Evolutionary conservation across 331 rosid species (phyloP), one percentile per base, ranked within the genome.

Genomic region (Erythrophleum ivorense): DNA sequence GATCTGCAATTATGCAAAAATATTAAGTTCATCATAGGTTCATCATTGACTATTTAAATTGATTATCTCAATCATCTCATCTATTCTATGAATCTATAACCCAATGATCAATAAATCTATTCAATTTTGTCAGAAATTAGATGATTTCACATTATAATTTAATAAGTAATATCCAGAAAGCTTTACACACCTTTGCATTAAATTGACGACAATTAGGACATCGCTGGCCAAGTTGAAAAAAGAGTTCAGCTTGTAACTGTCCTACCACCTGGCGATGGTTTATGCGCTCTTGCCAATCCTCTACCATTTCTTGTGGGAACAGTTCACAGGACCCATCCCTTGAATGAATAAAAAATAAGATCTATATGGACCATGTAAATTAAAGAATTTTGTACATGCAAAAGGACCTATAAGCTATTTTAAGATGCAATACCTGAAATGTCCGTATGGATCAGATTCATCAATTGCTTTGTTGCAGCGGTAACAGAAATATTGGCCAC

Each of bases 161-260:
- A 33, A 33, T 2, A 64, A 21, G 66, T 29, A 52, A 67, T 11
- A 77, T 68, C 80, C 59, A 50, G 62, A 62, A 81, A 52, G 80
- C 71, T 82, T 76, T 54, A 57, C 91, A 82, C 78, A 95, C 98
- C 98, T 95, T 95, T 29, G 90, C 94, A 89, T 95, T 95, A 69
- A 84, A 83, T 75, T 95, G 98, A 62, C 96, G 87, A 85, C 98
- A 95, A 72, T 54, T 89, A 67, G 97, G 97, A 86, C 98, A 95
- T 58, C 72, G 9, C 50, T 73, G 81, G 63, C 89, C 94, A 34
- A 34, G 80, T 38, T 34, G 81, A 53, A 54, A 87, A 78, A 83
- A 85, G 76, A 86, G 81, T 78, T 81, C 85, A 21, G 94, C 97
- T 68, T 79, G 97, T 63, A 85, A 33, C 81, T 88, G 97, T 82